Evolutionary conservation across 2,329 filamentous ascomycete species (phyloP), one percentile per base, ranked within the genome.

Genomic region (Coniochaeta sp.): DNA sequence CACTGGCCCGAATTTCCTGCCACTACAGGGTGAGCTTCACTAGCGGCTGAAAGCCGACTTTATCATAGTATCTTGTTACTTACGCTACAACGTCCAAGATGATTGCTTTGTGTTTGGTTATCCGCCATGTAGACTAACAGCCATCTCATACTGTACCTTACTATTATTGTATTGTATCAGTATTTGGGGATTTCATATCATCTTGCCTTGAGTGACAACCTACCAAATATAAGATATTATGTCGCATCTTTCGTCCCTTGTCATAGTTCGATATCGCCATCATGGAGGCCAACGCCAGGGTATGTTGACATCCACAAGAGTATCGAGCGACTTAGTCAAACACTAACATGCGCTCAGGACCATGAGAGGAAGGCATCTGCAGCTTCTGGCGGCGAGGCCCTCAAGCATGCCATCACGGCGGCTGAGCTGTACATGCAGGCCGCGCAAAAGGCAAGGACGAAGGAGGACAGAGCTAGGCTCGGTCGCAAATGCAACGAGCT

Each of bases 401-500:
- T 97, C 59, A 78, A 86, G 58, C 83, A 90, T 71, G 88, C 91
- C 57, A 91, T 96, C 69, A 78, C 81, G 64, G 90, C 89, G 4
- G 89, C 87, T 24, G 91, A 97, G 71, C 77, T 89, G 57, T 93
- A 95, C 66, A 90, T 97, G 86, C 84, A 85, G 68, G 90, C 90
- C 2, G 77, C 90, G 58, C 80, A 79, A 61, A 77, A 89, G 61
- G 82, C 87, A 6, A 73, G 78, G n/a, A 79, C 75, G 58, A 75
- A 83, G n/a, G 72, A 74, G 4, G 88, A 96, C 60, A 90, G 85
- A 65, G 75, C 78, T 47, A 81, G 83, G n/a, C 75, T 96, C 57
- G 84, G 86, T 64, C 74, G 79, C 55, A 89, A 89, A 75, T 90
- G 88, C 73, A 81, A 86, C 66, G 81, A 87, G 57, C 77, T 96